A percentile compares a stretch with the other conserved stretches of the same genome.
Conservation (phyloP, 2,329 filamentous ascomycete genomes). For the Talaromyces sp. region DNA sequence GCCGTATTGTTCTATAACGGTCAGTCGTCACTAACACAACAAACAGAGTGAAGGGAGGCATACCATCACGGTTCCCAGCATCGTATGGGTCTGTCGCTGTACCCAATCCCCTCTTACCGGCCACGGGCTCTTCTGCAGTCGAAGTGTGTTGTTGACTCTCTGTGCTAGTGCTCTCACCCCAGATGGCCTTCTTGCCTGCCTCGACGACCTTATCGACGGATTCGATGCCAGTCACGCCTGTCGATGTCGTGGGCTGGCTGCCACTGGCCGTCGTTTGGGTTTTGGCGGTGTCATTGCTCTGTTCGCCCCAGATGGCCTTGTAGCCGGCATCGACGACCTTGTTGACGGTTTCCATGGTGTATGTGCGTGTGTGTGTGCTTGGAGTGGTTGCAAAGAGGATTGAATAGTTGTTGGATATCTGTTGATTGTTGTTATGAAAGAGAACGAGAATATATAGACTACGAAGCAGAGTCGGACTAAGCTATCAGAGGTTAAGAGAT, state of each 20-base stretch:
- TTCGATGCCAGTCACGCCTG: slow-evolving; percentile 6
- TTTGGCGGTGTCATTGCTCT: neutral
- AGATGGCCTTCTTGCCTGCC: slow-evolving; percentile 50
- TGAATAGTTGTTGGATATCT: neutral
- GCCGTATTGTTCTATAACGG: slow-evolving; percentile 8
- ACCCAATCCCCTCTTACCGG: slow-evolving; percentile 65
- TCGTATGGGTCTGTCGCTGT: slow-evolving; percentile 70
- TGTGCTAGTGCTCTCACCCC: slow-evolving; percentile 38
- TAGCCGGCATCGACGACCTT: slow-evolving; percentile 48
- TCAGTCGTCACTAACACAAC: neutral
- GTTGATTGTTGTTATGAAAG: neutral
- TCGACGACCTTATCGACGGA: slow-evolving; percentile 43
- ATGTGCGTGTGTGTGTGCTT: neutral
- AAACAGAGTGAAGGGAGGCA: slow-evolving; percentile 19
- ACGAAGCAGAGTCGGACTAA: neutral
- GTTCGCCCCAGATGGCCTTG: slow-evolving; percentile 27
- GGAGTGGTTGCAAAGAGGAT: neutral
- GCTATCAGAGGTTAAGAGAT: no score
- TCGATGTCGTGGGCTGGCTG: slow-evolving; percentile 1
- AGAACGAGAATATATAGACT: neutral
- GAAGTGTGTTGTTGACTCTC: slow-evolving; percentile 25
- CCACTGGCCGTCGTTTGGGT: neutral
- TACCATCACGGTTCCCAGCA: slow-evolving; percentile 67
- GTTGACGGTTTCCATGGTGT: slow-evolving; percentile 61
- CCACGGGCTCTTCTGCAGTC: slow-evolving; percentile 62